These are phyloP conservation scores for Pachysandra terminalis DNA, from an alignment of 164 flowering plant genomes.

Conservation along the genomic window DNA sequence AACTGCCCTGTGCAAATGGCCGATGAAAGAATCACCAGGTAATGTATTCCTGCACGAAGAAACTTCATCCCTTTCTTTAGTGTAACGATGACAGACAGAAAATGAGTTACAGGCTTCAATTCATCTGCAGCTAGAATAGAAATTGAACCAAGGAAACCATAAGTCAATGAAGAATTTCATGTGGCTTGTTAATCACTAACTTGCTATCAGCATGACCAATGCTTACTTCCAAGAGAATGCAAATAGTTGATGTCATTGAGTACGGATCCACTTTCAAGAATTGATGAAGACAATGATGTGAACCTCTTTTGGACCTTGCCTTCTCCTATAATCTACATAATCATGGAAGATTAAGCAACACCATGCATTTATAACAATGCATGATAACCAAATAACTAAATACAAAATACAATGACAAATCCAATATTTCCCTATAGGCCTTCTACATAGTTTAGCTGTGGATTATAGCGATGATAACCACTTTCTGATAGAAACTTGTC, in stretches of 20 bases:
- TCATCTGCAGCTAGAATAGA: slow-evolving; percentile 70
- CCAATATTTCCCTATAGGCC: neutral
- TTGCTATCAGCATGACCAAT: neutral
- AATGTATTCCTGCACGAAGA: slow-evolving; percentile 77
- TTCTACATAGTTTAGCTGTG: slow-evolving; percentile 48
- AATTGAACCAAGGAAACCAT: slow-evolving; percentile 1
- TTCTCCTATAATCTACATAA: slow-evolving; percentile 61
- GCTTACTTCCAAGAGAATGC: slow-evolving; percentile 89
- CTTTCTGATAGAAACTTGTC: slow-evolving; percentile 82
- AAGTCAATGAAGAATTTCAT: slow-evolving; percentile 5
- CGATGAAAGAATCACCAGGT: slow-evolving; percentile 54
- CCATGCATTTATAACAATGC: neutral
- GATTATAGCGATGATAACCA: slow-evolving; percentile 84
- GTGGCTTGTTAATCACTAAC: neutral
- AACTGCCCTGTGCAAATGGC: neutral
- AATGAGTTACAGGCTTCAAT: slow-evolving; percentile 92
- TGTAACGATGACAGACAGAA: slow-evolving; percentile 63
- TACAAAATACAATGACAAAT: neutral
- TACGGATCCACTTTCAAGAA: slow-evolving; percentile 49
- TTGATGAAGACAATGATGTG: slow-evolving; percentile 50
- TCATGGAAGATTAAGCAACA: slow-evolving; percentile 2
- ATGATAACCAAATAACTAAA: neutral
- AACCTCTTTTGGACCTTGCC: slow-evolving; percentile 66
- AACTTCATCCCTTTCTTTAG: slow-evolving; percentile 73
- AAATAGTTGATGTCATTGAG: slow-evolving; percentile 65